Evolutionary conservation across 257 asterid genomes (phyloP).

Genomic region (Scutellaria baicalensis): DNA sequence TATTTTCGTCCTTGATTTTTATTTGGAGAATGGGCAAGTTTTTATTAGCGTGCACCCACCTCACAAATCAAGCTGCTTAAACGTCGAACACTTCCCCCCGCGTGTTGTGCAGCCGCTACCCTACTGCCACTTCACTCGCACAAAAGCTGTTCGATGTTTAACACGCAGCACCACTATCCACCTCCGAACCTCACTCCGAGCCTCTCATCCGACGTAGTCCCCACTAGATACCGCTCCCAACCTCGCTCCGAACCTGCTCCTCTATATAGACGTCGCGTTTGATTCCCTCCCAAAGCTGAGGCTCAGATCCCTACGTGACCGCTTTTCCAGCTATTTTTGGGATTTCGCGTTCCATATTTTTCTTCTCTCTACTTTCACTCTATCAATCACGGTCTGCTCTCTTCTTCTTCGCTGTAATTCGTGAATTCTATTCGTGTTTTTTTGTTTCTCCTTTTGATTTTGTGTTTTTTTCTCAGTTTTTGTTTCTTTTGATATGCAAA

Average conservation of each 20-base stretch:
- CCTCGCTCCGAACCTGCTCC: slow-evolving; percentile 27
- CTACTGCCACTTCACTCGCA: slow-evolving; percentile 18
- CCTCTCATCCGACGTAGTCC: not conserved
- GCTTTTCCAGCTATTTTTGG: slow-evolving; percentile 41
- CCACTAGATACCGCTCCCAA: slow-evolving; percentile 6
- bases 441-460: not conserved
- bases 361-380: not conserved
- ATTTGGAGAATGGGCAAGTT: too few species aligned
- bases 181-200: slow-evolving; percentile 13
- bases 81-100: not conserved
- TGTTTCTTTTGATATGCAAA: not conserved
- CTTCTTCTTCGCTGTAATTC: slow-evolving; percentile 17
- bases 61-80: not conserved
- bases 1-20: too few species aligned
- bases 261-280: slow-evolving; percentile 7
- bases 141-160: slow-evolving; percentile 19
- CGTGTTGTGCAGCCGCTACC: not conserved
- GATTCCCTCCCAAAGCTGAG: slow-evolving; percentile 28
- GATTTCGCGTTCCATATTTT: slow-evolving; percentile 29
- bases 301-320: slow-evolving; percentile 44
- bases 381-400: not conserved
- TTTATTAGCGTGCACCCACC: not conserved
- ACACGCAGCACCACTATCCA: not conserved
- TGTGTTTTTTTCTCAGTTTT: not conserved
- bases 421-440: not conserved